A percentile compares a stretch with the other conserved stretches of the same genome.
Conservation (phyloP, 2,329 filamentous ascomycete species). For the Arthrobotrys megalospora region DNA sequence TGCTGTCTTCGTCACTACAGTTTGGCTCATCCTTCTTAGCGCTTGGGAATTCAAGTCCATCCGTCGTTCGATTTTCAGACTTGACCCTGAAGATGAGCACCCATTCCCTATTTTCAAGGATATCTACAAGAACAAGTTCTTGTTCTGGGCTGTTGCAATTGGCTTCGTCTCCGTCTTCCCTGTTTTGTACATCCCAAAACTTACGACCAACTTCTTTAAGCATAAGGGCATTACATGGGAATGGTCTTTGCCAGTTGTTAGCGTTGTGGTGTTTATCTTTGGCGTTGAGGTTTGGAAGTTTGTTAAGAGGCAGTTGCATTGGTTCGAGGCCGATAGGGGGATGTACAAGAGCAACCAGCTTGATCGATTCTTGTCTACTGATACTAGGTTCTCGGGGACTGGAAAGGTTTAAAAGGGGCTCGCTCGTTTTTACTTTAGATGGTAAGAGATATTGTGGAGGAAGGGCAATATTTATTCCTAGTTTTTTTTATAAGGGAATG, state of each 20-base stretch:
- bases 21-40: slow-evolving; percentile 82
- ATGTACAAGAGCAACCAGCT: slow-evolving; percentile 59
- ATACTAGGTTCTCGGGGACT: slow-evolving; percentile 46
- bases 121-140: slow-evolving; percentile 78
- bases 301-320: slow-evolving; percentile 71
- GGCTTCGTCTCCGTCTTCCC: slow-evolving; percentile 76
- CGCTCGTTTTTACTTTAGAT: not conserved
- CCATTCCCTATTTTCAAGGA: slow-evolving; percentile 78
- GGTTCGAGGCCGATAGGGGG: slow-evolving; percentile 57
- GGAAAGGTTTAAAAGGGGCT: slow-evolving; percentile 37
- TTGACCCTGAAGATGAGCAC: slow-evolving; percentile 76
- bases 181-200: slow-evolving; percentile 77
- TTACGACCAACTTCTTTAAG: slow-evolving; percentile 79
- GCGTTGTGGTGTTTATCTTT: slow-evolving; percentile 74
- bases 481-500: slow-evolving; percentile 10
- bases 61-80: slow-evolving; percentile 81
- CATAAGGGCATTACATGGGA: slow-evolving; percentile 79
- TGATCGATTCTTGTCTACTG: slow-evolving; percentile 57
- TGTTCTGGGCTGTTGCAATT: slow-evolving; percentile 76
- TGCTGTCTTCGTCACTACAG: slow-evolving; percentile 81
- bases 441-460: not conserved
- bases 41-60: slow-evolving; percentile 78
- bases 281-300: slow-evolving; percentile 81
- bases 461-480: slow-evolving; percentile 2
- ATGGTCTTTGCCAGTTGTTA: slow-evolving; percentile 78